Conservation (phyloP, 257 asterid species). For the Solanum etuberosum region DNA sequence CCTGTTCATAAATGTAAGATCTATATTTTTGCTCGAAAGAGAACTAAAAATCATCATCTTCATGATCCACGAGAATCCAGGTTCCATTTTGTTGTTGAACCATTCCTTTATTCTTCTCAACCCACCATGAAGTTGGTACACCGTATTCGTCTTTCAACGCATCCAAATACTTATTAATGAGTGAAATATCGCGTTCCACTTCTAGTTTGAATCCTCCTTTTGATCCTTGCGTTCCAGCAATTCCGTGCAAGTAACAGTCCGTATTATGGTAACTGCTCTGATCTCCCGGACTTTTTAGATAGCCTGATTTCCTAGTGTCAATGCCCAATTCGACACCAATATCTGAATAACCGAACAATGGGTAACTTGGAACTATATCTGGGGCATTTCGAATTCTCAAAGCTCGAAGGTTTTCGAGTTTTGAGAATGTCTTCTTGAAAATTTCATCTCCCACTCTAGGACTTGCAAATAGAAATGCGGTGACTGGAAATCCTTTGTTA, state of each 20-base stretch:
- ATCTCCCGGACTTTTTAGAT: conserved; percentile 20
- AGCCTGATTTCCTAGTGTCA: conserved; percentile 19
- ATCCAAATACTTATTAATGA: conserved; percentile 24
- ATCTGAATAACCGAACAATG: conserved; percentile 7
- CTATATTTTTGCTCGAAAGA: neutral
- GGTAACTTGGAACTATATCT: conserved; percentile 28
- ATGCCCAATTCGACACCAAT: conserved; percentile 15
- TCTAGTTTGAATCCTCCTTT: conserved; percentile 11
- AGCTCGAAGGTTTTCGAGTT: conserved; percentile 15
- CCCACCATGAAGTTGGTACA: conserved; percentile 35
- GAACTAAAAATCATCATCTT: conserved; percentile 4
- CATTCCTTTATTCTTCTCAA: conserved; percentile 32
- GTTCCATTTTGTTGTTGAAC: conserved; percentile 20
- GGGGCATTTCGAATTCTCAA: conserved; percentile 15
- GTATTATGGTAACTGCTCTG: conserved; percentile 16
- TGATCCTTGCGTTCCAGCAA: conserved; percentile 28
- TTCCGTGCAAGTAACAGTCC: conserved; percentile 42
- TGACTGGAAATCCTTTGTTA: conserved; percentile 30
- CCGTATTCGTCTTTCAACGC: conserved; percentile 20
- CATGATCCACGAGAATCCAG: conserved; percentile 25
- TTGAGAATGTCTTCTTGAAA: conserved; percentile 1
- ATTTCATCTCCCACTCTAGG: conserved; percentile 28
- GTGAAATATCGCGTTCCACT: conserved; percentile 20
- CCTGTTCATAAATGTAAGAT: neutral
- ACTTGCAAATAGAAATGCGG: conserved; percentile 37